These are phyloP conservation scores for Talaromyces borbonicus DNA, from an alignment of 495 filamentous ascomycete species.

Conservation along the genomic window DNA sequence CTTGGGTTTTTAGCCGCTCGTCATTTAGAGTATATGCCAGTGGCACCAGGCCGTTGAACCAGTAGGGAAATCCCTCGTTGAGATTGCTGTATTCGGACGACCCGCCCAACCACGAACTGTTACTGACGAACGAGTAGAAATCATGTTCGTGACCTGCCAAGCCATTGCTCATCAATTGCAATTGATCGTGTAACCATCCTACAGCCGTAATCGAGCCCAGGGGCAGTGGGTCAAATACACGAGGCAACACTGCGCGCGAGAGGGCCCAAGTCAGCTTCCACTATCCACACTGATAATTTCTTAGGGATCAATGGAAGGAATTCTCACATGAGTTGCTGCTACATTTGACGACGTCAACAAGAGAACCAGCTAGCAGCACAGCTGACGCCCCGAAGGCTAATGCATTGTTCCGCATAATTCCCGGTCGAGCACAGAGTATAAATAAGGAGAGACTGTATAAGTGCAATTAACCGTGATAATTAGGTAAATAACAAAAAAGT, in stretches of 20 bases:
- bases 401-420: neutral
- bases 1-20: constrained; percentile 43
- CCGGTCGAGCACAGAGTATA: neutral
- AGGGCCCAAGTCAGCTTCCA: neutral
- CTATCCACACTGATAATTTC: too few species aligned
- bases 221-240: constrained; percentile 38
- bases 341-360: constrained; percentile 1
- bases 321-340: constrained; percentile 3
- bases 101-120: constrained; percentile 48
- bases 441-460: neutral
- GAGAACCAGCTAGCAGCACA: constrained; percentile 2
- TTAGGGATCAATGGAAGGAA: neutral
- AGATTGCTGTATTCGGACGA: constrained; percentile 47
- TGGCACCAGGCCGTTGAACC: constrained; percentile 57
- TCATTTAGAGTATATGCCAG: constrained; percentile 51
- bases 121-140: constrained; percentile 47
- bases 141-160: constrained; percentile 50
- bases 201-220: constrained; percentile 47
- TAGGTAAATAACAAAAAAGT: too few species aligned
- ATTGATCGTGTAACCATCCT: constrained; percentile 52
- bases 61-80: constrained; percentile 54
- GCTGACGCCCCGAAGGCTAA: neutral
- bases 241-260: constrained; percentile 23
- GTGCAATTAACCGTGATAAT: neutral
- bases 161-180: constrained; percentile 41